phyloP scores from a whole-genome alignment of 192 early-diverging fungal genomes.

The Podila horticola region DNA sequence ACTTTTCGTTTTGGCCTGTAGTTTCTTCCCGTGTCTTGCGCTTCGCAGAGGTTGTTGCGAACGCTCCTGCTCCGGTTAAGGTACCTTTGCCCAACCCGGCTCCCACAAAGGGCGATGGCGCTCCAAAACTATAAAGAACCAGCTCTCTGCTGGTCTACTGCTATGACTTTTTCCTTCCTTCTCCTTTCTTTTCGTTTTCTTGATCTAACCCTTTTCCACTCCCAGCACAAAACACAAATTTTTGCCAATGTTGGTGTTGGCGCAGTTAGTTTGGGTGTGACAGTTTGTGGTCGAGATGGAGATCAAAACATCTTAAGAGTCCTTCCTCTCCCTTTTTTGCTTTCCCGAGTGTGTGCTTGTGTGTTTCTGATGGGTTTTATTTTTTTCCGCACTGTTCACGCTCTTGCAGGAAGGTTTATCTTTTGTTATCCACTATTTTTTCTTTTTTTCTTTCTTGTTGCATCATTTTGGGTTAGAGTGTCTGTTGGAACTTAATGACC shows the following conservation, averaged over 20 bases:
- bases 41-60: slow-evolving; percentile 67
- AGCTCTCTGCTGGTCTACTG: neutral
- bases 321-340: neutral
- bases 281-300: no score
- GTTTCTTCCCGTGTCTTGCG: slow-evolving; percentile 65
- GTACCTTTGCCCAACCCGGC: slow-evolving; percentile 43
- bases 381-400: neutral
- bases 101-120: slow-evolving; percentile 43
- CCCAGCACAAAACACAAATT: neutral
- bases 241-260: neutral
- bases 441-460: slow-evolving; percentile 1
- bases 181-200: neutral
- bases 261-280: no score
- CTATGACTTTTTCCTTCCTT: neutral
- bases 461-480: slow-evolving; percentile 1
- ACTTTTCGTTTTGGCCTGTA: slow-evolving; percentile 9
- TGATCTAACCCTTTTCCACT: neutral
- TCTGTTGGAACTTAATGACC: neutral
- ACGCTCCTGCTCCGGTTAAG: slow-evolving; percentile 46
- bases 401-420: neutral
- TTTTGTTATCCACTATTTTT: slow-evolving; percentile 12
- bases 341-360: neutral
- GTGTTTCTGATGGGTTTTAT: neutral
- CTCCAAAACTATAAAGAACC: slow-evolving; percentile 46
- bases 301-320: neutral